Base-by-base conservation (phyloP, 2,329 filamentous ascomycete genomes). In the Trichocomaceae sp. region DNA sequence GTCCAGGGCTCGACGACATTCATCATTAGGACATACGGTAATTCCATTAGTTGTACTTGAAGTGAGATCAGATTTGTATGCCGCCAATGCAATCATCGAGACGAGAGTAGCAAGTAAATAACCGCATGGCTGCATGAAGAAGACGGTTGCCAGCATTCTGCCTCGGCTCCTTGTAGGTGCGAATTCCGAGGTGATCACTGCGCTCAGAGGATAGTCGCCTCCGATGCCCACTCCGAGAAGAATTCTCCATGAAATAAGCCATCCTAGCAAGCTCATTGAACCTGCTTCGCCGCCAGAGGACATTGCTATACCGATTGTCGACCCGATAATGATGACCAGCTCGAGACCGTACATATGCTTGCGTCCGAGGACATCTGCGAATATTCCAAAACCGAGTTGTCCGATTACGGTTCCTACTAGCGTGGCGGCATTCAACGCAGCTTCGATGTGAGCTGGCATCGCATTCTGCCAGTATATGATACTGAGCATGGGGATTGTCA, bases 61-160 rank as follows among this genome's bases (percentile, higher is more conserved):
- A 17, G 54, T 19, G 0, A 88, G 77, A 15, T 80, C 79, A 10
- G 79, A 72, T 72, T 83, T 85, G 76, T 89, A 89, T 48, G 84
- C 85, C 17, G 83, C 75, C 0, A 85, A 85, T 56, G 86, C 79
- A 64, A 91, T 86, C 47, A 92, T 77, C 70, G 88, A 85, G 60
- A 92, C 79, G 39, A 91, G 79, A 51, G 86, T 86, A 48, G 85
- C 87, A 22, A 77, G 77, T 49, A 91, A 82, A 70, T 92, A 87
- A 19, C 88, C 88, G 49, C 91, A 79, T 60, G 88, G 87, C 69
- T 93, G 88, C 85, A 90, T 90, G 63, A 87, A 86, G 65, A 92
- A 92, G 54, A 92, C 88, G 20, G 86, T 79, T 41, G 83, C 86
- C 83, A 92, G 89, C 84, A 92, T 92, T 60, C 86, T 86, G 60